Percentiles rank a stretch among this genome's conserved stretches.
Conservation (phyloP, 495 filamentous ascomycete species). For the Aspergillus saccharolyticus region DNA sequence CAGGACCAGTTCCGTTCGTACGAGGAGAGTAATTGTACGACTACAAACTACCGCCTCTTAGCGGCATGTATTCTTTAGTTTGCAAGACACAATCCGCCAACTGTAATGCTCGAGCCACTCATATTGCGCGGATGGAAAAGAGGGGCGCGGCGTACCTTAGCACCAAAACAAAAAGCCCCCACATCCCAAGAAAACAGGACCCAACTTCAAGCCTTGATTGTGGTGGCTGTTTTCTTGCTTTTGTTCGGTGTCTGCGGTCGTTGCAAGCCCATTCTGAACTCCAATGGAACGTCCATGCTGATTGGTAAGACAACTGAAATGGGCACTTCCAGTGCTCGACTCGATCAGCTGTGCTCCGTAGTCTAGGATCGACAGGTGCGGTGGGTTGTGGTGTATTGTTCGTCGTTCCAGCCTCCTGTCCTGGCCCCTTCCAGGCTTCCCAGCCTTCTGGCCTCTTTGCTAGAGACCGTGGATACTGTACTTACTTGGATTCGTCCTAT, state of each 20-base stretch:
- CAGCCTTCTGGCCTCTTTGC: neutral
- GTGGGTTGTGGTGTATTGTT: neutral
- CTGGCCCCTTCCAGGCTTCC: too few relatives aligned
- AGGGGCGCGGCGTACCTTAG: neutral
- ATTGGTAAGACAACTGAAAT: neutral
- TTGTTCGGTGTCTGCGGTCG: slow-evolving; percentile 9
- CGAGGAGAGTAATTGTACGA: neutral
- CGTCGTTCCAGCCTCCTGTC: neutral
- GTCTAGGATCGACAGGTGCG: neutral
- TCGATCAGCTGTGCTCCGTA: neutral
- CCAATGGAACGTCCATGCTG: neutral
- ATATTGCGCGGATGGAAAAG: neutral
- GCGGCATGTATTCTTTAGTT: neutral
- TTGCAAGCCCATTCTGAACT: neutral
- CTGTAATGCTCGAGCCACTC: neutral
- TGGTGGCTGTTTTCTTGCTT: slow-evolving; percentile 4
- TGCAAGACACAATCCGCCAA: neutral
- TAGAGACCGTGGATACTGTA: neutral
- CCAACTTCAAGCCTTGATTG: slow-evolving; percentile 6
- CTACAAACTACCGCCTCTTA: neutral
- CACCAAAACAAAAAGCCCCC: neutral
- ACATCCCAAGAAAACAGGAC: neutral
- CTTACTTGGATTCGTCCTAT: neutral
- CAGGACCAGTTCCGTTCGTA: neutral
- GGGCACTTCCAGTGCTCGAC: too few relatives aligned